Base-by-base conservation (phyloP, 2,329 filamentous ascomycete genomes). In the Huntiella moniliformis region DNA sequence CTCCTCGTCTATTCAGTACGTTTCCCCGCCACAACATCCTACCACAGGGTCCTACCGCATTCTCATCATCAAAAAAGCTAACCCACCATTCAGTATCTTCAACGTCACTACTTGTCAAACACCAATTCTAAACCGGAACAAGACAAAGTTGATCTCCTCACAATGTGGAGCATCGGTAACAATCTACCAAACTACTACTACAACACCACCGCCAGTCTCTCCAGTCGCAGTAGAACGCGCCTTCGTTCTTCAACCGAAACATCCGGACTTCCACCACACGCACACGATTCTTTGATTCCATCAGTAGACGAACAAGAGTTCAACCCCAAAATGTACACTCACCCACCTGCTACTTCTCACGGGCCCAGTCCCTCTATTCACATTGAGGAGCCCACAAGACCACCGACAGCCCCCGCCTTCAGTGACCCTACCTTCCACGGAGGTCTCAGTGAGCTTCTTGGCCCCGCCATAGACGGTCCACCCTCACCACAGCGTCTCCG, bases 401-500 rank as follows among this genome's bases (percentile, higher is more conserved):
- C 49, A 15, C 46, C 49, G 10, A 44, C 46, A 4, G 47, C 49
- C 12, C 47, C 47, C 12, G 13, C 47, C 11, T 41, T 28, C 34
- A 34, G 34, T 17, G 44, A 45, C 31, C 38, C 44, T 34, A 41
- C 44, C 11, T 31, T 49, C 5, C 22, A 28, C 2, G 44, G 34
- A 37, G 40, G 34, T 18, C 44, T 63, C 41, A 55, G 61, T 49
- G 66, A 70, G 48, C 62, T 71, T 45, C 58, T 78, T 48, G 72
- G 69, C 49, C 72, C 74, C 42, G 67, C 74, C 50, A 60, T 77
- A 47, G 71, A 78, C 53, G 70, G 71, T 13, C 73, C 74, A 36
- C 73, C 74, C 0, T 78, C 74, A 32, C 71, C 74, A 22, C 68
- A 73, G 54, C 67, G 66, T 51, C 66, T 76, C 53, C 68, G 73